A percentile compares a stretch with the other conserved stretches of the same genome.
Evolutionary conservation across 179 eudicot species (phyloP).

Genomic region (Silene coronaria): DNA sequence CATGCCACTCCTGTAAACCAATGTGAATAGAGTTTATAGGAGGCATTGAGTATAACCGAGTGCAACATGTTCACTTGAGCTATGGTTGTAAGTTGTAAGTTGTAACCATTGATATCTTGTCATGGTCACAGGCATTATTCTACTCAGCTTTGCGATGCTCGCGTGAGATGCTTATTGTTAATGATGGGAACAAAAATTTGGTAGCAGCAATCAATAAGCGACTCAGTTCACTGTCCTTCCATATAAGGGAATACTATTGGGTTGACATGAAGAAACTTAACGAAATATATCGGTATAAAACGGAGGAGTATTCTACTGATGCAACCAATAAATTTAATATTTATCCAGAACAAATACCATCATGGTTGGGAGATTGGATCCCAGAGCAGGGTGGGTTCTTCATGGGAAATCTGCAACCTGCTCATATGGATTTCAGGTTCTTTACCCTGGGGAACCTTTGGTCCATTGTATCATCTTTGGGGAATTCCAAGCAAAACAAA

Average conservation of each 20-base stretch:
- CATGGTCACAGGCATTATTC: slow-evolving; percentile 34
- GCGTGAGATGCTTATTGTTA: slow-evolving; percentile 35
- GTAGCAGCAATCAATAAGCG: slow-evolving; percentile 33
- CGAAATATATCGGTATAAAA: slow-evolving; percentile 43
- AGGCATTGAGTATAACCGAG: neutral
- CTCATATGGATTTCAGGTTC: slow-evolving; percentile 43
- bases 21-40: neutral
- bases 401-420: slow-evolving; percentile 42
- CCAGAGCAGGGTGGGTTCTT: slow-evolving; percentile 35
- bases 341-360: slow-evolving; percentile 43
- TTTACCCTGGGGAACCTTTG: slow-evolving; percentile 40
- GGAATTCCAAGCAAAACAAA: slow-evolving; percentile 31
- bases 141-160: slow-evolving; percentile 42
- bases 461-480: slow-evolving; percentile 35
- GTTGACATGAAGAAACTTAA: slow-evolving; percentile 40
- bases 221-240: slow-evolving; percentile 37
- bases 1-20: too few species aligned
- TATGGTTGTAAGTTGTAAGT: slow-evolving; percentile 13
- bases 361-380: slow-evolving; percentile 44
- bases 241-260: slow-evolving; percentile 42
- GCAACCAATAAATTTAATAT: slow-evolving; percentile 43
- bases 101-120: neutral
- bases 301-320: slow-evolving; percentile 42
- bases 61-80: neutral
- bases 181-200: slow-evolving; percentile 31